These are phyloP conservation scores for Zalerion maritima DNA, from an alignment of 495 filamentous ascomycete genomes.

Conservation along the genomic window DNA sequence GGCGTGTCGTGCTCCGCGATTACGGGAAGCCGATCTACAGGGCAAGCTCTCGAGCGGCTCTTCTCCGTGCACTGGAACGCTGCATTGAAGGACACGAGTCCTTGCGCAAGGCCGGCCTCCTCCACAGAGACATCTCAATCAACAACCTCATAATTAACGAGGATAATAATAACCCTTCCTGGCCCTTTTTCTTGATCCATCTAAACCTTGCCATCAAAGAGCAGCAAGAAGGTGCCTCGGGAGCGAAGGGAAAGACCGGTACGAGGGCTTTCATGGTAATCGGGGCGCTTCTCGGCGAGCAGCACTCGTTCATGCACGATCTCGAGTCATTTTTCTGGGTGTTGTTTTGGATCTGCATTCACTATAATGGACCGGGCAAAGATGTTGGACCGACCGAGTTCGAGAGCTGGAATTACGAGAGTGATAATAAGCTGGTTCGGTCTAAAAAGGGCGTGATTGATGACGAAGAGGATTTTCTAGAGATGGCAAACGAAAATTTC, in stretches of 20 bases:
- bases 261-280: conserved; percentile 36
- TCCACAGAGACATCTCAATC: conserved; percentile 27
- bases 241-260: conserved; percentile 26
- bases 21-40: conserved; percentile 26
- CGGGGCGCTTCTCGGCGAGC: conserved; percentile 21
- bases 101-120: conserved; percentile 16
- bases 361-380: conserved; percentile 17
- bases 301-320: conserved; percentile 30
- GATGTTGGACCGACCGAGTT: conserved; percentile 8
- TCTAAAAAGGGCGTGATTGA: conserved; percentile 14
- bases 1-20: conserved; percentile 23
- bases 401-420: conserved; percentile 16
- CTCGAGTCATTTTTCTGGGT: conserved; percentile 44
- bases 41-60: conserved; percentile 20
- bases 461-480: conserved; percentile 21
- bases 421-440: conserved; percentile 9
- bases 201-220: conserved; percentile 26
- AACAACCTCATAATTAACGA: conserved; percentile 29
- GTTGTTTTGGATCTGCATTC: conserved; percentile 34
- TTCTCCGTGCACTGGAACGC: conserved; percentile 23
- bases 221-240: conserved; percentile 15
- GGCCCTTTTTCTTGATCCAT: conserved; percentile 24
- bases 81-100: conserved; percentile 28
- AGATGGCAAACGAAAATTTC: conserved; percentile 15
- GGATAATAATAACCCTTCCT: conserved; percentile 16